These are phyloP conservation scores for Pleurostoma richardsiae DNA, from an alignment of 2,329 filamentous ascomycete genomes.

Conservation along the genomic window DNA sequence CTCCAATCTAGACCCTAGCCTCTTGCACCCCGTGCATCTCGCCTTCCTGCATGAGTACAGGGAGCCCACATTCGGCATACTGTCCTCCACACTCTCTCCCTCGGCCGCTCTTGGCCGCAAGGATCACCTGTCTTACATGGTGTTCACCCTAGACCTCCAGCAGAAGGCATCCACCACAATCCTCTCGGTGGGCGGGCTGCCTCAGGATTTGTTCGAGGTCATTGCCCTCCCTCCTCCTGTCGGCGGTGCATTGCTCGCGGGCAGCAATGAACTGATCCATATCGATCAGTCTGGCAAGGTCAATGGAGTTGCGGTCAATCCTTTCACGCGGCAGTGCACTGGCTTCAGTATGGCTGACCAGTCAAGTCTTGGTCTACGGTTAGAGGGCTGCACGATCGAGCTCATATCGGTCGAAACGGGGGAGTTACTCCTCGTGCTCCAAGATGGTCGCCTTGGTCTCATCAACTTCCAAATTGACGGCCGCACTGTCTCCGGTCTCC, in stretches of 20 bases:
- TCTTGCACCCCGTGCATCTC: constrained; percentile 86
- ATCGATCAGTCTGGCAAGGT: constrained; percentile 93
- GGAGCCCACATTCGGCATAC: constrained; percentile 92
- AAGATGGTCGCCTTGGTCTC: constrained; percentile 68
- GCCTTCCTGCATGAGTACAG: constrained; percentile 95
- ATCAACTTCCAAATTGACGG: constrained; percentile 85
- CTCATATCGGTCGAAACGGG: constrained; percentile 70
- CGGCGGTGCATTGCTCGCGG: constrained; percentile 81
- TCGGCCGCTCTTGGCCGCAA: constrained; percentile 78
- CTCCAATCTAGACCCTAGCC: constrained; percentile 78
- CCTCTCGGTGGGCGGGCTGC: constrained; percentile 77
- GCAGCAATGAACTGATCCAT: constrained; percentile 87
- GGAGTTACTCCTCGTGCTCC: constrained; percentile 78
- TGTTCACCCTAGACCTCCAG: constrained; percentile 91
- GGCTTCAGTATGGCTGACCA: constrained; percentile 84
- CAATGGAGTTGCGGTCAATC: constrained; percentile 88
- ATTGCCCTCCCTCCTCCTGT: constrained; percentile 80
- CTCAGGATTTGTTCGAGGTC: constrained; percentile 80
- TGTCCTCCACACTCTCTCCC: constrained; percentile 70
- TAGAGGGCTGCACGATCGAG: constrained; percentile 79
- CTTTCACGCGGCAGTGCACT: constrained; percentile 78
- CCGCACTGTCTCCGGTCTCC: constrained; percentile 81
- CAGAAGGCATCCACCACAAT: constrained; percentile 91
- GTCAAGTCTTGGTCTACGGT: constrained; percentile 68
- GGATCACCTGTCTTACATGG: constrained; percentile 84